phyloP scores from a whole-genome alignment of 352 stramenopile species.

The Globisporangium megalacanthum region DNA sequence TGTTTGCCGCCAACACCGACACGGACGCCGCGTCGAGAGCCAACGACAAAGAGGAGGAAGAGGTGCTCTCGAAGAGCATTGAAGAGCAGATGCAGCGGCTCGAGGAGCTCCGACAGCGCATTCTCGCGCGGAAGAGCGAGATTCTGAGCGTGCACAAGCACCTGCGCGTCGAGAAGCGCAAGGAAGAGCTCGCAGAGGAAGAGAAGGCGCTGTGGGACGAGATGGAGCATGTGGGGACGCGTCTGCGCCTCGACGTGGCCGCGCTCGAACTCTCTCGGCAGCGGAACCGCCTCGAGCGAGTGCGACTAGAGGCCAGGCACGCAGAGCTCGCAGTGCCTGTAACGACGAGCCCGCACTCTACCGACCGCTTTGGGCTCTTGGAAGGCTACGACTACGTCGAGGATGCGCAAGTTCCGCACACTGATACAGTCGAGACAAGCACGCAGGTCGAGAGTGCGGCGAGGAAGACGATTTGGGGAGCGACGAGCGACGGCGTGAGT shows the following conservation, averaged over 20 bases:
- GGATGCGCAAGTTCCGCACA: neutral
- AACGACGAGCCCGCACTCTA: neutral
- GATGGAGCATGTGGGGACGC: conserved; percentile 36
- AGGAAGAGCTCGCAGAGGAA: conserved; percentile 30
- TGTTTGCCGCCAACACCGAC: neutral
- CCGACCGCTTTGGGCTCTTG: conserved; percentile 3
- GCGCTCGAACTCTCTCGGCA: conserved; percentile 35
- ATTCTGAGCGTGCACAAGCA: conserved; percentile 37
- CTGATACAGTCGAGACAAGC: neutral
- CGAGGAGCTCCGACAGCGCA: conserved; percentile 32
- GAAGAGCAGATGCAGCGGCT: conserved; percentile 50
- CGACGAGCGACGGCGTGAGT: conserved; percentile 7
- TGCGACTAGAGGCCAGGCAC: conserved; percentile 35
- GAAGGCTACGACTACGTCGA: conserved; percentile 35
- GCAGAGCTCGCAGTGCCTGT: neutral
- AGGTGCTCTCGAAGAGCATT: conserved; percentile 53
- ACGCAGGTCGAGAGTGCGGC: neutral
- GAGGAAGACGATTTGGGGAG: conserved; percentile 3
- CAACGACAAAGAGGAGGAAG: conserved; percentile 27
- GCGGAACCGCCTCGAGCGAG: conserved; percentile 40
- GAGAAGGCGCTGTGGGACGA: conserved; percentile 42
- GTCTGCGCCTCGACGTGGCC: conserved; percentile 32
- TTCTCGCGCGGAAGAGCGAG: conserved; percentile 39
- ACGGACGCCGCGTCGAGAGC: neutral
- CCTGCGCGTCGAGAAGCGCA: conserved; percentile 45